phyloP scores from a whole-genome alignment of 805 yeast genomes.

The Clavispora vitiphila region DNA sequence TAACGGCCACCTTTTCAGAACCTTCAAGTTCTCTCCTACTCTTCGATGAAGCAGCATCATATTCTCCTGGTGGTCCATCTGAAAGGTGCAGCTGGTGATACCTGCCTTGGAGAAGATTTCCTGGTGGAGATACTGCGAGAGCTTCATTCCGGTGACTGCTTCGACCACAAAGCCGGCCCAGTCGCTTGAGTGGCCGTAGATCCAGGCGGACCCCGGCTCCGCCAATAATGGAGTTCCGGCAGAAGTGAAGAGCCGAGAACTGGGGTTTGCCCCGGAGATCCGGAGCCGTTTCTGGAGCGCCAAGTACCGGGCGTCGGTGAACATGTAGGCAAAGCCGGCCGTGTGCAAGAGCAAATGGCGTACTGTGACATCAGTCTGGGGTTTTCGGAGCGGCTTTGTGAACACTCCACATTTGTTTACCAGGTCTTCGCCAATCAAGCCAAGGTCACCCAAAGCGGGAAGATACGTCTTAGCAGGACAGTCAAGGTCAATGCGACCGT shows the following conservation, averaged over 20 bases:
- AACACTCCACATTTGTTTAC: slow-evolving; percentile 14
- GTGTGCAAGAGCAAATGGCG: slow-evolving; percentile 14
- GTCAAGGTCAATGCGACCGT: slow-evolving; percentile 29
- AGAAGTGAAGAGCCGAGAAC: slow-evolving; percentile 20
- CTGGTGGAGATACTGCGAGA: slow-evolving; percentile 28
- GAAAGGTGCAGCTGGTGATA: slow-evolving; percentile 21
- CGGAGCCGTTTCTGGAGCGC: slow-evolving; percentile 14
- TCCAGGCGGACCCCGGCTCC: slow-evolving; percentile 37
- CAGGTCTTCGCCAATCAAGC: slow-evolving; percentile 9
- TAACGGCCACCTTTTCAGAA: slow-evolving; percentile 4
- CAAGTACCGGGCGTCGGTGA: slow-evolving; percentile 25
- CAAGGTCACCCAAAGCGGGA: slow-evolving; percentile 25
- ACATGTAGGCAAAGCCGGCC: slow-evolving; percentile 31
- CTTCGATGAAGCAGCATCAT: slow-evolving; percentile 7
- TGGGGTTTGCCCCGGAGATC: slow-evolving; percentile 18
- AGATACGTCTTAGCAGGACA: slow-evolving; percentile 26
- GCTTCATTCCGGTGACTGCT: slow-evolving; percentile 25
- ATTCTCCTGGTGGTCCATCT: slow-evolving; percentile 3
- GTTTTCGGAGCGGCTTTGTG: slow-evolving; percentile 3
- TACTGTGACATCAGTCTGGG: slow-evolving; percentile 12
- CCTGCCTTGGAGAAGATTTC: slow-evolving; percentile 31
- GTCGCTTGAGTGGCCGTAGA: slow-evolving; percentile 35
- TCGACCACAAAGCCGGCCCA: slow-evolving; percentile 36
- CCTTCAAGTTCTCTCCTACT: slow-evolving; percentile 1
- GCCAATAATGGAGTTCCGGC: slow-evolving; percentile 19